phyloP scores from a whole-genome alignment of 1,284 basidiomycete genomes.

The Pseudozyma flocculosa region DNA sequence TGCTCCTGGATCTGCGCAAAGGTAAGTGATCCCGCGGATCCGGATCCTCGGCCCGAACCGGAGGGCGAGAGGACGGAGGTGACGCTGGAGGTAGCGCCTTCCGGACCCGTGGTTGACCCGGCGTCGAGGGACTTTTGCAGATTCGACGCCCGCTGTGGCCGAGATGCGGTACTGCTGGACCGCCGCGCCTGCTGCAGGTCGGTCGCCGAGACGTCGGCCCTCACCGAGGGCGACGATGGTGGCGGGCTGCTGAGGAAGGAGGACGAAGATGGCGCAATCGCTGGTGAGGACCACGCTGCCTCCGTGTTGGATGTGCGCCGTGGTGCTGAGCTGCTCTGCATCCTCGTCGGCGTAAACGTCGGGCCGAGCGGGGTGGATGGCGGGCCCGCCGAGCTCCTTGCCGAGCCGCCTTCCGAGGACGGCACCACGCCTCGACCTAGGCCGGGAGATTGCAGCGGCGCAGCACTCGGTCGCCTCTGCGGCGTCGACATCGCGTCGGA shows the following conservation, averaged over 20 bases:
- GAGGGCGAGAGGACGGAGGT: conserved; percentile 1
- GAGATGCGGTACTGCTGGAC: neutral
- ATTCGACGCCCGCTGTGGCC: conserved; percentile 12
- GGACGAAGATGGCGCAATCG: conserved; percentile 6
- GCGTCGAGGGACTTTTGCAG: conserved; percentile 9
- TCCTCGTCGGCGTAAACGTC: conserved; percentile 32
- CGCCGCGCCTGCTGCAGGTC: no score
- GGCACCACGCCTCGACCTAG: no score
- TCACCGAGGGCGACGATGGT: no score
- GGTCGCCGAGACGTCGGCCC: no score
- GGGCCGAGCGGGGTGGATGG: conserved; percentile 26
- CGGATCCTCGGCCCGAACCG: conserved; percentile 3
- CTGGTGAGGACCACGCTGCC: conserved; percentile 21
- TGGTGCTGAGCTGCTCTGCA: conserved; percentile 5
- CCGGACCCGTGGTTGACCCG: conserved; percentile 1
- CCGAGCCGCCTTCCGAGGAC: no score
- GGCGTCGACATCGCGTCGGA: no score
- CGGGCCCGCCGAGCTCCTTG: no score
- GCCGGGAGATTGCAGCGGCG: no score
- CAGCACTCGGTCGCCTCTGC: no score
- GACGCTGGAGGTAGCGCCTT: neutral
- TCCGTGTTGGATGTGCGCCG: conserved; percentile 24
- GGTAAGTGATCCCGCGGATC: conserved; percentile 21
- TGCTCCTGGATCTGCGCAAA: conserved; percentile 54
- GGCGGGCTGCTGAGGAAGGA: conserved; percentile 14